Conservation (phyloP, 257 asterid genomes). For the Pogostemon cablin region DNA sequence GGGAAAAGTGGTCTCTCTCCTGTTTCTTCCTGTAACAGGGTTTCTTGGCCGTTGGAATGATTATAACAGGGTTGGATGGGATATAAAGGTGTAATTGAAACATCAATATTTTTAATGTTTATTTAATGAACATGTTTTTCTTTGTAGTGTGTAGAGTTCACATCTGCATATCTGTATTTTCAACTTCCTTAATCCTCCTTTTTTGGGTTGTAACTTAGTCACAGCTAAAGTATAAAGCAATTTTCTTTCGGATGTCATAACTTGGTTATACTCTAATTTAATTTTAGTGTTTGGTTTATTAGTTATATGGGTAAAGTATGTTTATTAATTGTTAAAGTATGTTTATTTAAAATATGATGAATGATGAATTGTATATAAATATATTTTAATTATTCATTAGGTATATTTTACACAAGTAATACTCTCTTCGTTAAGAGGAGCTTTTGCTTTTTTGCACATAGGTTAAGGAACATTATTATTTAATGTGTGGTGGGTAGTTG, state of each 20-base stretch:
- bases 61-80: constrained; percentile 32
- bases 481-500: too few species aligned
- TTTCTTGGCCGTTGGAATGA: constrained; percentile 36
- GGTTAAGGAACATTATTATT: too few species aligned
- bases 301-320: neutral
- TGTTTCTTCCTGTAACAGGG: constrained; percentile 34
- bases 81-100: constrained; percentile 22
- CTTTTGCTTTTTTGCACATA: too few species aligned
- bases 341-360: too few species aligned
- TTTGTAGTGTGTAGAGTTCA: constrained; percentile 26
- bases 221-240: neutral
- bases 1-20: constrained; percentile 28
- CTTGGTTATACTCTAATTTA: neutral
- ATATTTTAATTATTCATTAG: too few species aligned
- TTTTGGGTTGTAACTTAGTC: constrained; percentile 1
- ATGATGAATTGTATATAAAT: too few species aligned
- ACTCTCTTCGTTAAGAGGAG: too few species aligned
- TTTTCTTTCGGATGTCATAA: neutral
- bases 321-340: too few species aligned
- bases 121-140: constrained; percentile 13
- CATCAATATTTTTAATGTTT: constrained; percentile 12
- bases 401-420: too few species aligned
- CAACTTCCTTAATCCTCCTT: neutral
- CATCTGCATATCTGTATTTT: constrained; percentile 22
- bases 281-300: neutral